Conservation (phyloP, 768 basidiomycete genomes). For the Fomitopsis pulvina region DNA sequence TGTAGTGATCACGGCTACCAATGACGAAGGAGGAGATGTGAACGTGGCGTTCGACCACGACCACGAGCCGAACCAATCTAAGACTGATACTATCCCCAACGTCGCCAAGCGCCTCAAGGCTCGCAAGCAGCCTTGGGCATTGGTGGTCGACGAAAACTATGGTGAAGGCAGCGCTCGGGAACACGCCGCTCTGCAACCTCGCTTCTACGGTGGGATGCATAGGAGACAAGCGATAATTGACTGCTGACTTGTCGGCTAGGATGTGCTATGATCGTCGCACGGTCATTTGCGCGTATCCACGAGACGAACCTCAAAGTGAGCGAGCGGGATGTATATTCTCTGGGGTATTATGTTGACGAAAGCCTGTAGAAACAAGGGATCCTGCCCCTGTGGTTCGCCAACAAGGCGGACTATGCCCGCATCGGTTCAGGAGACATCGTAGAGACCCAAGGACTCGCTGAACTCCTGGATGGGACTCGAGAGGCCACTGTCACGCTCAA, state of each 20-base stretch:
- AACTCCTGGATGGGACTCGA: constrained; percentile 44
- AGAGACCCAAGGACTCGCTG: constrained; percentile 77
- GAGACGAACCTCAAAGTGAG: constrained; percentile 92
- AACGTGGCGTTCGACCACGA: constrained; percentile 86
- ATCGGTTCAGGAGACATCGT: constrained; percentile 80
- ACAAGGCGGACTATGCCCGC: constrained; percentile 78
- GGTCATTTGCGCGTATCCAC: constrained; percentile 97
- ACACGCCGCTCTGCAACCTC: constrained; percentile 94
- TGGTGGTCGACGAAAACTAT: constrained; percentile 95
- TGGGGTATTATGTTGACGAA: constrained; percentile 1
- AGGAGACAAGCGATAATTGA: neutral
- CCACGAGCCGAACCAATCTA: constrained; percentile 33
- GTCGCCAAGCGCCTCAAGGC: constrained; percentile 87
- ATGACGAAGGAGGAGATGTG: constrained; percentile 91
- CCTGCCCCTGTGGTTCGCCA: constrained; percentile 88
- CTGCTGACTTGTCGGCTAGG: constrained; percentile 36
- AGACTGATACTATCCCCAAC: constrained; percentile 79
- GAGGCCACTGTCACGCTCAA: constrained; percentile 41
- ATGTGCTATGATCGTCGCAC: constrained; percentile 79
- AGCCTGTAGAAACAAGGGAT: constrained; percentile 89
- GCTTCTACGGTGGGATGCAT: constrained; percentile 67
- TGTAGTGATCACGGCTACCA: constrained; percentile 90
- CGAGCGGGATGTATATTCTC: neutral
- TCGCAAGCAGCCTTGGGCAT: constrained; percentile 81
- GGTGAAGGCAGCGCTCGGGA: constrained; percentile 98